Evolutionary conservation across 352 stramenopile species (phyloP), one percentile per base, ranked within the genome.

Genomic region (Phytophthora meadii): DNA sequence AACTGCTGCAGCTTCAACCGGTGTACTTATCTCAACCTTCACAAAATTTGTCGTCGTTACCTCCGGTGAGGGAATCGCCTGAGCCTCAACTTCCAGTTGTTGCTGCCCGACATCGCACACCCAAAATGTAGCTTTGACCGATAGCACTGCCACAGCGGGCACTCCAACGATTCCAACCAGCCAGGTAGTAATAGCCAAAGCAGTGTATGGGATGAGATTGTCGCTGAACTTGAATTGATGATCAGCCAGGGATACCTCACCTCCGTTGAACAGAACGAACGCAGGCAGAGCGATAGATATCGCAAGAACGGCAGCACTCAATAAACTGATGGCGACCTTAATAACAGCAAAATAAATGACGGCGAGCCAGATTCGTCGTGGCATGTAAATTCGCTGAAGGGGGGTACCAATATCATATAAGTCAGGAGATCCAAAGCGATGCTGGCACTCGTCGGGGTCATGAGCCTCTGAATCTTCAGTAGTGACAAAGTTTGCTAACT

Each of bases 221-320:
- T 19, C 40, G 17, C 4, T 7, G 19, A 27, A 46, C 12, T 12
- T 42, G 36, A 7, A 15, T 5, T 42, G 11, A 7, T 10, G 5
- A 9, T 7, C 32, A 44, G 47, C 47, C 15, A 49, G 24, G 17
- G 24, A 12, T 25, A 19, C 6, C 5, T 46, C 15, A 8, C 42
- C 54, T 7, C 50, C n/a, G 11, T 9, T 45, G 22, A 66, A 66
- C 7, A 76, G 52, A 12, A 73, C 54, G n/a, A 74, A 41, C 17
- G 72, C 67, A 2, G 76, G 76, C 1, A 66, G 44, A 9, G 66
- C 17, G 2, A 76, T 46, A 22, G 41, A 15, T 9, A 54, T 22
- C 12, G 41, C 9, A 6, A 62, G 32, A 14, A 17, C 15, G 25
- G 19, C 41, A 24, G 30, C 17, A 32, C 53, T 52, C 12, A 61